A percentile compares a stretch with the other conserved stretches of the same genome.
These are phyloP conservation scores for Ceratocystis destructans DNA, from an alignment of 2,329 filamentous ascomycete genomes.

Conservation along the genomic window DNA sequence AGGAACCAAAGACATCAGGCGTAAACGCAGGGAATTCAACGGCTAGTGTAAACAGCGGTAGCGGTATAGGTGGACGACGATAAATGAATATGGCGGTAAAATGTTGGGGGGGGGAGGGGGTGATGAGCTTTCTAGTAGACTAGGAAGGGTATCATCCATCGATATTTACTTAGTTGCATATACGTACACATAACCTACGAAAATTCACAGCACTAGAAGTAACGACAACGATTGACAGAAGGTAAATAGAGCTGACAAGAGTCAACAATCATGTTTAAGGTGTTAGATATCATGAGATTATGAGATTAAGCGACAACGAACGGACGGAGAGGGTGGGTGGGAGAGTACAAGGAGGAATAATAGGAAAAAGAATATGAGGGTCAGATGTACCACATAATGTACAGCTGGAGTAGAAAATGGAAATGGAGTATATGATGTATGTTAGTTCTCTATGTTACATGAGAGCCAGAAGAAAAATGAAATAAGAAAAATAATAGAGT, in stretches of 20 bases:
- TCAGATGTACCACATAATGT: neutral
- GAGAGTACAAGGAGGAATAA: neutral
- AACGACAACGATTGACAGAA: neutral
- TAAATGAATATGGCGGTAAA: neutral
- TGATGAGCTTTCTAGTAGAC: too few relatives aligned
- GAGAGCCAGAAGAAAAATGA: neutral
- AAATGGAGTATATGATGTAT: neutral
- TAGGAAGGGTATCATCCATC: neutral
- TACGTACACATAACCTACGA: neutral
- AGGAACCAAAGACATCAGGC: conserved; percentile 2
- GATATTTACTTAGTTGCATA: neutral
- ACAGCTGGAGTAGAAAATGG: neutral
- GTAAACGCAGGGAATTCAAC: neutral
- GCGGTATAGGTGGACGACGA: neutral
- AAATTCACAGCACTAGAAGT: neutral
- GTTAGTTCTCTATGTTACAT: neutral
- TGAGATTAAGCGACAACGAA: neutral
- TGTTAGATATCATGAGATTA: conserved; percentile 1
- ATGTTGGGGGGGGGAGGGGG: neutral
- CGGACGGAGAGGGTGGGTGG: neutral
- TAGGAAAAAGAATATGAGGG: neutral
- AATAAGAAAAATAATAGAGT: neutral
- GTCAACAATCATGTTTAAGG: neutral
- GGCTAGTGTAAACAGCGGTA: neutral
- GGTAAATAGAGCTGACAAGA: neutral